Evolutionary conservation across 352 stramenopile species (phyloP).

Genomic region (Bremia lactucae): DNA sequence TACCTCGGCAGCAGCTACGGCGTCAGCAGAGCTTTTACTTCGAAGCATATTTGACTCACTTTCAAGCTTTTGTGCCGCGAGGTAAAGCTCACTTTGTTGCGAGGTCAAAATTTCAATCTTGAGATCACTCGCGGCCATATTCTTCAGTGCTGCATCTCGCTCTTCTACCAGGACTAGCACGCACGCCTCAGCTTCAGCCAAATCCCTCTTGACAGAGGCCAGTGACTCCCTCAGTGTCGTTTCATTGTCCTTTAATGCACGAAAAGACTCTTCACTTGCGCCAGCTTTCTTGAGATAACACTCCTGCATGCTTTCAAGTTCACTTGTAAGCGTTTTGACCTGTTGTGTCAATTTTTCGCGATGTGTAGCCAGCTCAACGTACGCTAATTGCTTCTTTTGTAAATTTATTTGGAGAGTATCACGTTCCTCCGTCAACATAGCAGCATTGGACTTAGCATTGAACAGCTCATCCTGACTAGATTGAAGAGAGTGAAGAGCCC

Average conservation of each 20-base stretch:
- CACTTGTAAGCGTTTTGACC: conserved; percentile 11
- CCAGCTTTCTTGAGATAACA: conserved; percentile 7
- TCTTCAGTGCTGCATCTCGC: conserved; percentile 21
- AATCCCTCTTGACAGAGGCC: conserved; percentile 10
- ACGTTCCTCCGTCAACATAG: conserved; percentile 12
- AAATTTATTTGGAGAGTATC: conserved; percentile 12
- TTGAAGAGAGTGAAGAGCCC: conserved; percentile 22
- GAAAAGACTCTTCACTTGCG: conserved; percentile 9
- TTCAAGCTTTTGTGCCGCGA: conserved; percentile 20
- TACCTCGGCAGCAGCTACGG: conserved; percentile 9
- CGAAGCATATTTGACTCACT: conserved; percentile 14
- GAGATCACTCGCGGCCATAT: conserved; percentile 20
- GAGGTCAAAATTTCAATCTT: conserved; percentile 27
- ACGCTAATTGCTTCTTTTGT: conserved; percentile 9
- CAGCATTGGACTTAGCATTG: conserved; percentile 14
- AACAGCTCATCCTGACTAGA: conserved; percentile 12
- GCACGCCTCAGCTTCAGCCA: conserved; percentile 22
- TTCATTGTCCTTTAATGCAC: conserved; percentile 9
- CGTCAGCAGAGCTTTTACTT: conserved; percentile 12
- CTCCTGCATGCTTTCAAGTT: conserved; percentile 7
- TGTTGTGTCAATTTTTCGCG: conserved; percentile 13
- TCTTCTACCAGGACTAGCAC: conserved; percentile 25
- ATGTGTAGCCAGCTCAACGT: conserved; percentile 7
- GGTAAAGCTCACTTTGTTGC: conserved; percentile 20
- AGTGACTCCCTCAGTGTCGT: conserved; percentile 8